Conservation (phyloP, 768 basidiomycete species). For the Termitomyces eurrhizus region DNA sequence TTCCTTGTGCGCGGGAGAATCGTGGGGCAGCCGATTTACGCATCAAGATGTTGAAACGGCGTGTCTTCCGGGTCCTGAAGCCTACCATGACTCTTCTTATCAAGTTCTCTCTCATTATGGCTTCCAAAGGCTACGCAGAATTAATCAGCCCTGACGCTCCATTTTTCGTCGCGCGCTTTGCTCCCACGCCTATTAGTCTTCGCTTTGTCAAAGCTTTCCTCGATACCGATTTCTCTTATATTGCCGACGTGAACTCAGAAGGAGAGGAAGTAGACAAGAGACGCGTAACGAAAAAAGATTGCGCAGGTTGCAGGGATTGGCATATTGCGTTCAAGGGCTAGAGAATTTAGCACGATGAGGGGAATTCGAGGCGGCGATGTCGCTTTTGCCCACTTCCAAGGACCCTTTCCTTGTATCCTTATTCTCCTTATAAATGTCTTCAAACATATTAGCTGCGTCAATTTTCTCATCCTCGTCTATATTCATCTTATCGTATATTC, state of each 20-base stretch:
- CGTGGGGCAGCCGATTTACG: neutral
- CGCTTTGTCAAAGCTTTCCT: constrained; percentile 38
- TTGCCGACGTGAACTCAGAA: constrained; percentile 5
- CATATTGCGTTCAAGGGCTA: constrained; percentile 30
- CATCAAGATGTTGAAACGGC: constrained; percentile 20
- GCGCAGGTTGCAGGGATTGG: constrained; percentile 9
- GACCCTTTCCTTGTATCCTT: constrained; percentile 17
- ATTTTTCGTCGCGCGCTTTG: constrained; percentile 40
- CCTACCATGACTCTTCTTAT: constrained; percentile 26
- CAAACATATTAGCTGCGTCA: too few relatives aligned
- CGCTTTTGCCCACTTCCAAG: constrained; percentile 35
- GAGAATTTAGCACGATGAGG: constrained; percentile 35
- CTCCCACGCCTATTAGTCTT: constrained; percentile 26
- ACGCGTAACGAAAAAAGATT: neutral
- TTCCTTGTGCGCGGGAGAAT: constrained; percentile 21
- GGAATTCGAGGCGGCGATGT: constrained; percentile 37
- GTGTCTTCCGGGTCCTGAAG: constrained; percentile 20
- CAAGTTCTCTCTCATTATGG: constrained; percentile 28
- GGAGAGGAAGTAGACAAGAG: neutral
- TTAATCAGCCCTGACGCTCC: constrained; percentile 22
- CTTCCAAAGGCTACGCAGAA: constrained; percentile 34
- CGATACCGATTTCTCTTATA: constrained; percentile 19
- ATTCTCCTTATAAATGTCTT: too few relatives aligned
- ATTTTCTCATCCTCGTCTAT: too few relatives aligned
- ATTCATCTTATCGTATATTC: too few relatives aligned